These are phyloP conservation scores for Gossypium aridum DNA, from an alignment of 441 rosid species.

Conservation along the genomic window DNA sequence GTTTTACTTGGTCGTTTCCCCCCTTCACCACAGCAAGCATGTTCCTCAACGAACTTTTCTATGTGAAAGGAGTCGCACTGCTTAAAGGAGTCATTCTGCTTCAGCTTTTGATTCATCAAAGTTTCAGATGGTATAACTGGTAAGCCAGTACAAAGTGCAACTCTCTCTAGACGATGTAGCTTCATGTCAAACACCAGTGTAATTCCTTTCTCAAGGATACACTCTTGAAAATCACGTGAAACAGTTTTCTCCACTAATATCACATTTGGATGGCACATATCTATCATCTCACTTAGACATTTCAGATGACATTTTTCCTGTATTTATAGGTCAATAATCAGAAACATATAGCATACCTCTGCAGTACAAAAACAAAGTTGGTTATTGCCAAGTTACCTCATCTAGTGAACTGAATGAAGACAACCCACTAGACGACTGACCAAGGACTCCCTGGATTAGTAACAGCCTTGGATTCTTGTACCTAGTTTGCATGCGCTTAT, in stretches of 20 bases:
- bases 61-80: slow-evolving; percentile 76
- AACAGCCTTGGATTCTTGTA: slow-evolving; percentile 75
- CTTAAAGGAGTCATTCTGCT: slow-evolving; percentile 65
- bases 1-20: slow-evolving; percentile 81
- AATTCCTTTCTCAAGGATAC: slow-evolving; percentile 60
- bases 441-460: slow-evolving; percentile 64
- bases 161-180: slow-evolving; percentile 82
- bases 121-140: slow-evolving; percentile 54
- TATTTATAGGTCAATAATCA: slow-evolving; percentile 22
- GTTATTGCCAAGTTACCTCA: slow-evolving; percentile 39
- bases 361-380: background rate
- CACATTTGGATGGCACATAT: slow-evolving; percentile 65
- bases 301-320: slow-evolving; percentile 64
- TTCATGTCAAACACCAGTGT: slow-evolving; percentile 91
- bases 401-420: slow-evolving; percentile 74
- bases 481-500: slow-evolving; percentile 88
- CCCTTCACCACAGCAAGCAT: slow-evolving; percentile 53
- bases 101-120: slow-evolving; percentile 52
- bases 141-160: slow-evolving; percentile 81
- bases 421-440: slow-evolving; percentile 66
- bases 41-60: slow-evolving; percentile 82
- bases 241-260: slow-evolving; percentile 92
- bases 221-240: slow-evolving; percentile 78
- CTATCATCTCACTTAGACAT: slow-evolving; percentile 57
- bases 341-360: slow-evolving; percentile 7